Evolutionary conservation across 345 rosid species (phyloP), one percentile per base, ranked within the genome.

Genomic region (Arabidopsis arenosa): DNA sequence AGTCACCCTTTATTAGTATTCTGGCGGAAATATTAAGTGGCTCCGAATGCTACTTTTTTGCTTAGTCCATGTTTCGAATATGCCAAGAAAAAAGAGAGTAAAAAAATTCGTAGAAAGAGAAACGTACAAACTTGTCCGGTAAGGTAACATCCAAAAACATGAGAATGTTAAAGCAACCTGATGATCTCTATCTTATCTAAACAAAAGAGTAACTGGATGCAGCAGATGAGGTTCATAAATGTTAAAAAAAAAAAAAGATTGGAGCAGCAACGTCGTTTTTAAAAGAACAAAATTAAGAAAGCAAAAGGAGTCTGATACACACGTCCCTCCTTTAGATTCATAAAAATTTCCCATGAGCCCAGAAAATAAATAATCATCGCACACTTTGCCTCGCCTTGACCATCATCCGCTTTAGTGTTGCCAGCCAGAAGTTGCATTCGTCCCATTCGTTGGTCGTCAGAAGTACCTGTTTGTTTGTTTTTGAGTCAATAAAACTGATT

Each of bases 391-490:
- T 87, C 5, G 91, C 79, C 84, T 91, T 93, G 76, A 93, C 32
- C 32, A 28, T 96, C 97, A 91, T 93, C 76, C 99, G 85, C 83
- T 96, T 96, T 7, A 96, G 83, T 0, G 93, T 83, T 10, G 96
- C 87, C 74, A 96, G 84, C 99, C 98, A 96, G 85, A 89, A 91
- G 81, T 87, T 93, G 83, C 99, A 91, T 81, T 96, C 99, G 69
- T 96, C 99, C 98, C 99, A 96, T 80, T 96, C 98, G 39, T 89
- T 93, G 15, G 97, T 93, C 18, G 99, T 96, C 69, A 96, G 93
- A 54, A 80, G 85, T 40, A 96, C 93, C 99, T 96, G 85, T 63
- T 28, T 28, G 32, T 28, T 28, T 28, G 32, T 58, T 59, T 26
- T 15, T 72, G 68, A 57, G 47, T 26, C 35, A 28, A 30, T 7